Conservation (phyloP, 768 basidiomycete species). For the Serpula lacrymans region DNA sequence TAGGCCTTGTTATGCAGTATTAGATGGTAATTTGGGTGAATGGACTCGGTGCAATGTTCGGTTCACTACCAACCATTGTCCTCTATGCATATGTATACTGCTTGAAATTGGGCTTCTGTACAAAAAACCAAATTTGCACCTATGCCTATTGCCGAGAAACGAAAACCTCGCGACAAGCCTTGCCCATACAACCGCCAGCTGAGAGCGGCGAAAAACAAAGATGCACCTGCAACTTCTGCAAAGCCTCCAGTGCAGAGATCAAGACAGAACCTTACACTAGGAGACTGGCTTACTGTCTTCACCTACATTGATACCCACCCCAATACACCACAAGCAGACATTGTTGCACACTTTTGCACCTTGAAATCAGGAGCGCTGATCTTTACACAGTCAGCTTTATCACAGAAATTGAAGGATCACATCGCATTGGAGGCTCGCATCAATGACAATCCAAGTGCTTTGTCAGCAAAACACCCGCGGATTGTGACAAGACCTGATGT, state of each 20-base stretch:
- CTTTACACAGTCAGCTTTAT: conserved; percentile 26
- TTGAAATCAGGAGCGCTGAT: too few relatives aligned
- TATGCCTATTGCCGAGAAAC: background rate
- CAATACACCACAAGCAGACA: background rate
- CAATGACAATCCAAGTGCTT: conserved; percentile 17
- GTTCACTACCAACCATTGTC: too few relatives aligned
- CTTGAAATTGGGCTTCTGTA: background rate
- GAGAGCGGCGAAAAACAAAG: background rate
- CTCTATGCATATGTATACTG: conserved; percentile 1
- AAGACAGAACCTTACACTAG: conserved; percentile 1
- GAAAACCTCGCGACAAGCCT: background rate
- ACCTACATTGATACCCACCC: conserved; percentile 6
- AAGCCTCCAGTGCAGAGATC: background rate
- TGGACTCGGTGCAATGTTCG: too few relatives aligned
- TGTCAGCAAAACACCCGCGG: conserved; percentile 25
- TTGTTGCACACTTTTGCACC: conserved; percentile 3
- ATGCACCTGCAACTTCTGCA: background rate
- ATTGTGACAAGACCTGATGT: conserved; percentile 34
- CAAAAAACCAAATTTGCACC: background rate
- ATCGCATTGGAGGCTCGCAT: conserved; percentile 7
- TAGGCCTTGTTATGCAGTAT: conserved; percentile 3
- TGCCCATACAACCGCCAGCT: background rate
- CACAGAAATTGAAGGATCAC: conserved; percentile 12
- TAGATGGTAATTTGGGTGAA: background rate
- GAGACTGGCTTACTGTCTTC: conserved; percentile 11